Evolutionary conservation across 2,329 filamentous ascomycete genomes (phyloP).

Genomic region (Penicillium griseofulvum): DNA sequence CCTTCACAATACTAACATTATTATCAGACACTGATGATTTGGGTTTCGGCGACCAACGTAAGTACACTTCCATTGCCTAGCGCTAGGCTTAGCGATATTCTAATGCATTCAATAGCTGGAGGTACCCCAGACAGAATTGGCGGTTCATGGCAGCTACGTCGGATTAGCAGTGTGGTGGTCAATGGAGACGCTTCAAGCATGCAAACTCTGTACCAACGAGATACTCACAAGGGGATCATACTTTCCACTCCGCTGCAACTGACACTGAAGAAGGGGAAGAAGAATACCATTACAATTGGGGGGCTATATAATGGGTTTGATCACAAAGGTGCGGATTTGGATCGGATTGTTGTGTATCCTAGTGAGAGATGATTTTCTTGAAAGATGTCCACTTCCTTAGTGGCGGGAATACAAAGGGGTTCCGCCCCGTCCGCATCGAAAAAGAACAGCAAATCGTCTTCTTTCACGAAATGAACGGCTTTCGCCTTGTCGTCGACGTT

Average conservation of each 20-base stretch:
- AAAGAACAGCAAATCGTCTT: too few relatives aligned
- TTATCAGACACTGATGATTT: conserved; percentile 23
- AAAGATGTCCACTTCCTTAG: too few relatives aligned
- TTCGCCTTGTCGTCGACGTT: too few relatives aligned
- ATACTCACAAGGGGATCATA: conserved; percentile 60
- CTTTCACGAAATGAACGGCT: too few relatives aligned
- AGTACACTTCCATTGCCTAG: neutral
- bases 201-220: conserved; percentile 53
- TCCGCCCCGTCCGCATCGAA: too few relatives aligned
- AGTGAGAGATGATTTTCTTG: conserved; percentile 39
- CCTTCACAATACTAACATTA: neutral
- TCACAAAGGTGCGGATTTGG: conserved; percentile 58
- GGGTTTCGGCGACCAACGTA: conserved; percentile 28
- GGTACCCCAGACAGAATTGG: conserved; percentile 60
- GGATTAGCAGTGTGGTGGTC: conserved; percentile 60
- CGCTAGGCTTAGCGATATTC: neutral
- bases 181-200: conserved; percentile 52
- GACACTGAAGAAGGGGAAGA: conserved; percentile 51
- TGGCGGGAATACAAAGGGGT: too few relatives aligned
- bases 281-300: conserved; percentile 57
- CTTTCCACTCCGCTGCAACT: conserved; percentile 57
- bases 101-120: conserved; percentile 34
- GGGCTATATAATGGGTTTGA: conserved; percentile 58
- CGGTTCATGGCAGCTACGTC: conserved; percentile 58
- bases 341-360: conserved; percentile 60